A percentile compares a stretch with the other conserved stretches of the same genome.
Evolutionary conservation across 768 basidiomycete genomes (phyloP).

Genomic region (Boletus speciosus): DNA sequence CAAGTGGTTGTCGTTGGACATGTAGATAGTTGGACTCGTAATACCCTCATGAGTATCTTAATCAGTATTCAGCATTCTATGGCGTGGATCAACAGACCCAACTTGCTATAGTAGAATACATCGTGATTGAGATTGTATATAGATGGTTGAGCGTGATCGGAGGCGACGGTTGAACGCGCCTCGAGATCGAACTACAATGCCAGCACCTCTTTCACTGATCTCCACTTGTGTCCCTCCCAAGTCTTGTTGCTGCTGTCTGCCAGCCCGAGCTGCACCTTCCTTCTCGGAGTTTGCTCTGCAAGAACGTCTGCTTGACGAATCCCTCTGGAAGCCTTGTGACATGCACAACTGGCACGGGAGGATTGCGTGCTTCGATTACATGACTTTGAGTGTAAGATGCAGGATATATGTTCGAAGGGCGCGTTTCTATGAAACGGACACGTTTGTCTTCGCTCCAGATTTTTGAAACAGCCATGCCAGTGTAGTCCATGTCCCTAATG

Average conservation of each 20-base stretch:
- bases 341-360: constrained; percentile 20
- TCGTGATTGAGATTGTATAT: not conserved
- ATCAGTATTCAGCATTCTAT: not conserved
- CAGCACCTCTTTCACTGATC: constrained; percentile 26
- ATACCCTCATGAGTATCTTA: not conserved
- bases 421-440: no score
- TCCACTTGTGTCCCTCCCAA: constrained; percentile 36
- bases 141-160: not conserved
- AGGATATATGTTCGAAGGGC: no score
- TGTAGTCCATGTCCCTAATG: no score
- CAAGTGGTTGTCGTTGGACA: constrained; percentile 16
- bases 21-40: constrained; percentile 1
- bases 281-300: constrained; percentile 28
- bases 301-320: constrained; percentile 28
- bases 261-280: constrained; percentile 35
- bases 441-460: no score
- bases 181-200: constrained; percentile 16
- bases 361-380: constrained; percentile 10
- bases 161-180: constrained; percentile 2
- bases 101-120: not conserved
- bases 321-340: constrained; percentile 29
- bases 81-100: not conserved
- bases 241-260: constrained; percentile 31
- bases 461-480: no score
- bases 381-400: no score